These are phyloP conservation scores for Andalucia godoyi DNA, from an alignment of 78 protist genomes.

Conservation along the genomic window DNA sequence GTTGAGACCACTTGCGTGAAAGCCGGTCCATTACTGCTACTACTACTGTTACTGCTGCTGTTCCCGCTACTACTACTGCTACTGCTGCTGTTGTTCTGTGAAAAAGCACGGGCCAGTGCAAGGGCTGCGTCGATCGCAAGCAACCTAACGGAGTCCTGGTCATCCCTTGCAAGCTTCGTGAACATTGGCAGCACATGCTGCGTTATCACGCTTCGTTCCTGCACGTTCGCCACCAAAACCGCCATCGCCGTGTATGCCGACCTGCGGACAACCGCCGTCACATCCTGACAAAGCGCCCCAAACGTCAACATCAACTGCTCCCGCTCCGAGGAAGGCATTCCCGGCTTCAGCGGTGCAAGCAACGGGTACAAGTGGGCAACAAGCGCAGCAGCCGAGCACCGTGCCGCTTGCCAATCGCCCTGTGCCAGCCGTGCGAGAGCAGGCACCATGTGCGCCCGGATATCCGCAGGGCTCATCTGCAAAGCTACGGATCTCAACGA, in stretches of 20 bases:
- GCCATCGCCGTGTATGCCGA: constrained; percentile 73
- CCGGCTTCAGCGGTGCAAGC: background rate
- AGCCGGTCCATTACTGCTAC: no score
- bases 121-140: constrained; percentile 77
- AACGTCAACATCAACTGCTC: no score
- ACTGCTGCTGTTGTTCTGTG: constrained; percentile 36
- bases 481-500: constrained; percentile 49
- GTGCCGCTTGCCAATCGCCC: constrained; percentile 87
- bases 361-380: constrained; percentile 51
- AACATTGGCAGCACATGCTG: constrained; percentile 80
- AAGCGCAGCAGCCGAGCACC: constrained; percentile 82
- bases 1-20: constrained; percentile 45
- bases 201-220: constrained; percentile 22
- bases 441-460: constrained; percentile 43
- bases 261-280: constrained; percentile 89
- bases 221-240: constrained; percentile 50
- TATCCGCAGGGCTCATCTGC: constrained; percentile 19
- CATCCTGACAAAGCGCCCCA: constrained; percentile 69
- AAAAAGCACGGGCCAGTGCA: constrained; percentile 41
- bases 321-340: background rate
- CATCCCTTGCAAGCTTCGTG: constrained; percentile 55
- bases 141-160: constrained; percentile 90
- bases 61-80: background rate
- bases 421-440: constrained; percentile 48
- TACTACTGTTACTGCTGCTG: background rate